Base-by-base conservation (phyloP, 139 green algal species). In the Closterium sp. region DNA sequence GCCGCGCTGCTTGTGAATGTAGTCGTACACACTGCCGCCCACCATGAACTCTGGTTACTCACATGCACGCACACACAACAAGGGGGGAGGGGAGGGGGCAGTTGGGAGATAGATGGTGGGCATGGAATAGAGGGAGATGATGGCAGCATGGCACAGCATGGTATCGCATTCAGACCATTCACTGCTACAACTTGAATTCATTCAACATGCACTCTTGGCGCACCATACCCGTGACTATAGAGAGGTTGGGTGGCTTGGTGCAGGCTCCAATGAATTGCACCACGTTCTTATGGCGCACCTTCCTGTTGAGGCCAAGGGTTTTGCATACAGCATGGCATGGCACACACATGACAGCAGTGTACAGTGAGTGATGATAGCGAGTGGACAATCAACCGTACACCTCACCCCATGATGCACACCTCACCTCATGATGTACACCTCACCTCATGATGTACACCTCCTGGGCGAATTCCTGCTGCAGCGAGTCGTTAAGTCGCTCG, bases 231-330 rank as follows among this genome's bases (percentile, higher is more conserved):
- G 92, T 99, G 45, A 99, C 97, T 86, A 99, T 99, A 95, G 98
- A 99, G 86, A 99, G 95, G 94, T 99, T 99, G 89, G 98, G 98
- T 90, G 97, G 97, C 70, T 97, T 96, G 13, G 98, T 99, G 96
- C 98, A 99, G 0, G 98, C 98, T 31, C 98, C 98, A 87, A 99
- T 99, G 95, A 99, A 99, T 95, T 99, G 97, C 29, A 99, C 97
- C 85, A 99, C 97, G 89, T 99, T 99, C 91, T 98, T 98, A 96
- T 99, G 98, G 50, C 97, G 96, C 1, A 99, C 97, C 45, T 95
- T 93, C n/a, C 87, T 95, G 91, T 30, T 79, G 38, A 50, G 38
- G 38, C 34, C 7, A 9, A 50, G 38, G 38, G 38, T 50, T 50
- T 7, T 50, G 32, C 32, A 3, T 38, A 38, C 32, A 3, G 3